Evolutionary conservation across 2,329 filamentous ascomycete species (phyloP), one percentile per base, ranked within the genome.

Genomic region (Capronia coronata): DNA sequence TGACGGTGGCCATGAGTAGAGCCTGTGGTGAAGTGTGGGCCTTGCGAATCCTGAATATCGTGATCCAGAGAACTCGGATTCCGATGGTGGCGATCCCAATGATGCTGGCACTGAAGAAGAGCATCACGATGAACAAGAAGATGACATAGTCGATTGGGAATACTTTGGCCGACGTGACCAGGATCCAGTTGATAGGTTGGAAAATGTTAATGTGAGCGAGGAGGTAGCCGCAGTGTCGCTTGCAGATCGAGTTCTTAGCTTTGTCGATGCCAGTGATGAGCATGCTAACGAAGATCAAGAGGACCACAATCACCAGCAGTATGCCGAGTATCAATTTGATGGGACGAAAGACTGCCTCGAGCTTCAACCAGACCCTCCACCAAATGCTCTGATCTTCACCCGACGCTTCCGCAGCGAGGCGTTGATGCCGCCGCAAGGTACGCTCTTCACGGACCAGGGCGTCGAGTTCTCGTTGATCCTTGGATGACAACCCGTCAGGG

Each of bases 191-290:
- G 64, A 96, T 75, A 1, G 93, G 93, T 66, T 98, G 93, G 74
- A 96, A 94, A 60, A 97, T 82, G 66, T 94, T 88, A 66, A 94
- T 86, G 63, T 83, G 76, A 37, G 83, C 88, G 3, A 98, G 77
- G 43, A 97, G 86, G 69, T 96, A 98, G 55, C 93, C 93, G 65
- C 93, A 98, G 61, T 81, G 83, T 51, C 82, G 75, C 67, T 93
- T 91, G 78, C 93, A 98, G 55, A 94, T 73, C 2, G 90, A 96
- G 72, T 97, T 96, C 67, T 86, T 90, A 29, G 89, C 87, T 72
- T 97, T 97, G 77, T 98, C 93, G 63, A 97, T 89, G 59, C 83
- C 86, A 0, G 91, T 97, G 64, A 97, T 86, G 59, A 97, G 78
- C 88, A 98, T 97, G 10, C 87, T 94, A 7, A 84, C 78, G 78